Evolutionary conservation across 495 filamentous ascomycete genomes (phyloP).

Genomic region (Penicillium paradoxum): DNA sequence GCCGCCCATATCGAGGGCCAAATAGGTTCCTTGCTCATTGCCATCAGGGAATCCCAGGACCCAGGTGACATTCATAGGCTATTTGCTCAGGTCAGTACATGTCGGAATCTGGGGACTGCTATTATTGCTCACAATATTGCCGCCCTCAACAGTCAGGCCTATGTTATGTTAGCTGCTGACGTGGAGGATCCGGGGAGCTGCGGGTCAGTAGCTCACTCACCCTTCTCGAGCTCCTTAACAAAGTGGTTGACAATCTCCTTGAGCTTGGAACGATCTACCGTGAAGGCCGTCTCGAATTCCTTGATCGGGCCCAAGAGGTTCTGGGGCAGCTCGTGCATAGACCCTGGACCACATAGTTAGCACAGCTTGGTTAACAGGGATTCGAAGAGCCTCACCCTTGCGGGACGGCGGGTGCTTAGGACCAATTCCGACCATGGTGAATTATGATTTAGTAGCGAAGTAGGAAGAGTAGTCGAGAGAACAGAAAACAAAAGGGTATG

Average conservation of each 20-base stretch:
- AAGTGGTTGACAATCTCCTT: slow-evolving; percentile 90
- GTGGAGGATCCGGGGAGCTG: neutral
- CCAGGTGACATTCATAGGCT: slow-evolving; percentile 99
- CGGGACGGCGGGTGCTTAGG: slow-evolving; percentile 69
- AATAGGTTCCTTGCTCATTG: slow-evolving; percentile 80
- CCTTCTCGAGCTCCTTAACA: slow-evolving; percentile 80
- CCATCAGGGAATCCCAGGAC: slow-evolving; percentile 91
- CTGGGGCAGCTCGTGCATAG: slow-evolving; percentile 77
- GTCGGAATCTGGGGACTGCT: neutral
- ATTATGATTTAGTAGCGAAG: neutral
- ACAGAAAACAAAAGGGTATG: slow-evolving; percentile 4
- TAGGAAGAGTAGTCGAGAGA: neutral
- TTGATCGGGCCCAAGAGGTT: slow-evolving; percentile 81
- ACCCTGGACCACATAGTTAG: slow-evolving; percentile 49
- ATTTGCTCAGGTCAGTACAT: neutral
- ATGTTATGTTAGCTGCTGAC: slow-evolving; percentile 10
- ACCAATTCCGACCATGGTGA: slow-evolving; percentile 71
- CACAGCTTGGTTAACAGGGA: slow-evolving; percentile 17
- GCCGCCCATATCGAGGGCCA: slow-evolving; percentile 97
- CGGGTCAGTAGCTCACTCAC: slow-evolving; percentile 38
- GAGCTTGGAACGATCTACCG: slow-evolving; percentile 69
- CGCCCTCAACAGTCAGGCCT: slow-evolving; percentile 83
- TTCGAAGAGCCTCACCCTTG: slow-evolving; percentile 55
- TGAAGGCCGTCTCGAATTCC: slow-evolving; percentile 80
- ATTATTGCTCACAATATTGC: slow-evolving; percentile 82